Percentiles rank a stretch among this genome's conserved stretches.
Conservation (phyloP, 2,329 filamentous ascomycete species). For the Lomentospora prolificans region DNA sequence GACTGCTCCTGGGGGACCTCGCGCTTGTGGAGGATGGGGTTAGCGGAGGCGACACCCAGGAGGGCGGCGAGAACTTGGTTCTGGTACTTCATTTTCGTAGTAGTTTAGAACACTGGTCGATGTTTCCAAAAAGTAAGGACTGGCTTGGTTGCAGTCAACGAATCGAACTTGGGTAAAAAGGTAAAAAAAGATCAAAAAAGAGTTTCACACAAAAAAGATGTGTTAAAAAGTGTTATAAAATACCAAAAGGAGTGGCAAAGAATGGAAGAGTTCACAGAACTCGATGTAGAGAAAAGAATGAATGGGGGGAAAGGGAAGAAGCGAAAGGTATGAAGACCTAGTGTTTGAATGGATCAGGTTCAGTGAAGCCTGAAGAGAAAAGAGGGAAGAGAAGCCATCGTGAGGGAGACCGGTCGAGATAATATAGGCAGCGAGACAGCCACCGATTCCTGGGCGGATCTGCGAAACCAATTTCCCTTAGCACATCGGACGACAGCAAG, state of each 20-base stretch:
- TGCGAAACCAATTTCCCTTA: background rate
- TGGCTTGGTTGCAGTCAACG: conserved; percentile 4
- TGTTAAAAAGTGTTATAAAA: background rate
- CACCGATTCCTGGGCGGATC: background rate
- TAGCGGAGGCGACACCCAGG: conserved; percentile 13
- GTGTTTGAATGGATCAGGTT: background rate
- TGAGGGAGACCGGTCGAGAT: background rate
- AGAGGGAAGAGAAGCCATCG: background rate
- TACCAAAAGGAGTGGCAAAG: conserved; percentile 6
- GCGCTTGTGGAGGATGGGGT: conserved; percentile 15
- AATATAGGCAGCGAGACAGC: background rate
- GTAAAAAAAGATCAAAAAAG: background rate
- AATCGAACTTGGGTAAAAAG: too few species aligned
- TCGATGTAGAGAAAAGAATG: background rate
- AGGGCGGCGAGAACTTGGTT: conserved; percentile 9
- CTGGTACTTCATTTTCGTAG: conserved; percentile 13
- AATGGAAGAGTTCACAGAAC: conserved; percentile 10
- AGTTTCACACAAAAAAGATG: background rate
- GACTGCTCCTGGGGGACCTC: conserved; percentile 50
- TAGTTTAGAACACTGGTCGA: background rate
- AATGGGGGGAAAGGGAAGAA: conserved; percentile 3
- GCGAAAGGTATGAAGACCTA: background rate
- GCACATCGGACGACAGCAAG: conserved; percentile 1
- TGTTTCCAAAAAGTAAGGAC: conserved; percentile 1
- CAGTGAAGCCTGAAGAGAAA: background rate